A percentile compares a stretch with the other conserved stretches of the same genome.
Evolutionary conservation across 2,329 filamentous ascomycete genomes (phyloP).

Genomic region (Penicillium sp.): DNA sequence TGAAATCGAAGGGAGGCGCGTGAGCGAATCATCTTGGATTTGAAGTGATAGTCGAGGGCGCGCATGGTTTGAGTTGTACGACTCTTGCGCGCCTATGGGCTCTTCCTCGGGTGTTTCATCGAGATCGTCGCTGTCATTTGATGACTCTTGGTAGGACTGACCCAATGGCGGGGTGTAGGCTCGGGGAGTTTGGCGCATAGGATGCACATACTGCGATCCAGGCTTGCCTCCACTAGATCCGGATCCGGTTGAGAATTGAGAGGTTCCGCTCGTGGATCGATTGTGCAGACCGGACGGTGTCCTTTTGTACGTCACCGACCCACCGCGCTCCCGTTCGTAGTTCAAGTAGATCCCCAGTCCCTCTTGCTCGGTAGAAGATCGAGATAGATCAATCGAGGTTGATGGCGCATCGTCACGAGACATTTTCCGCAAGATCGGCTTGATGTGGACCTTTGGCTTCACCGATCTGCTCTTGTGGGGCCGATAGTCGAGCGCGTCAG

Average conservation of each 20-base stretch:
- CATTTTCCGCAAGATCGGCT: slow-evolving; percentile 57
- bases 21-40: slow-evolving; percentile 44
- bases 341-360: slow-evolving; percentile 56
- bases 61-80: slow-evolving; percentile 31
- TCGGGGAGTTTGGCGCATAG: slow-evolving; percentile 57
- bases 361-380: slow-evolving; percentile 58
- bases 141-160: slow-evolving; percentile 54
- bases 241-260: slow-evolving; percentile 52
- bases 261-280: slow-evolving; percentile 57
- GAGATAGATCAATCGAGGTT: slow-evolving; percentile 56
- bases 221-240: slow-evolving; percentile 51
- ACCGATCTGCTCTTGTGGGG: slow-evolving; percentile 22
- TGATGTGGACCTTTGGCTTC: slow-evolving; percentile 49
- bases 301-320: slow-evolving; percentile 45
- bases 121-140: slow-evolving; percentile 47
- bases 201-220: slow-evolving; percentile 55
- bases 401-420: slow-evolving; percentile 51
- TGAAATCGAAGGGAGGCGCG: slow-evolving; percentile 52
- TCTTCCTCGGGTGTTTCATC: slow-evolving; percentile 51
- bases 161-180: slow-evolving; percentile 56
- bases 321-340: slow-evolving; percentile 35
- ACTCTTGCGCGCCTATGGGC: slow-evolving; percentile 12
- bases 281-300: slow-evolving; percentile 48
- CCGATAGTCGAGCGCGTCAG: slow-evolving; percentile 18
- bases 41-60: slow-evolving; percentile 37